These are phyloP conservation scores for Syzygium oleosum DNA, from an alignment of 345 rosid genomes.

Conservation along the genomic window DNA sequence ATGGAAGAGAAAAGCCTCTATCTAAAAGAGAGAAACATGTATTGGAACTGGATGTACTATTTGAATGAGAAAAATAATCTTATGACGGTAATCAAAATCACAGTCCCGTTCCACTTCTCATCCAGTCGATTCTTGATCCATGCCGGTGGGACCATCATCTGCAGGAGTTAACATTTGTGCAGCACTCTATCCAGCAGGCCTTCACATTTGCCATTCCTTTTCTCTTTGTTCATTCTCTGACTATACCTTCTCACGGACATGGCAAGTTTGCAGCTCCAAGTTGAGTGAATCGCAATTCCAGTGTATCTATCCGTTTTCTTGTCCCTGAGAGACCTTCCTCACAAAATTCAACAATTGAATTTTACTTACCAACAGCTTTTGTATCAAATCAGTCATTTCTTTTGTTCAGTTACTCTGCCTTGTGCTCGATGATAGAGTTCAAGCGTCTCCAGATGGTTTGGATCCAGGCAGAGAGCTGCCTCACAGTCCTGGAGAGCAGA, in stretches of 20 bases:
- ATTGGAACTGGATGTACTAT: neutral
- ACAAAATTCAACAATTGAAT: neutral
- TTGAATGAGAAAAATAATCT: neutral
- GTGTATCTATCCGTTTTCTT: neutral
- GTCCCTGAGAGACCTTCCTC: neutral
- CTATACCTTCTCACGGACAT: neutral
- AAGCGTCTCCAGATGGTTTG: slow-evolving; percentile 60
- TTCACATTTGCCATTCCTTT: neutral
- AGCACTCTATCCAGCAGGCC: neutral
- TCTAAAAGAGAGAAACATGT: neutral
- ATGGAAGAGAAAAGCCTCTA: neutral
- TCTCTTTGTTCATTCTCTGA: neutral
- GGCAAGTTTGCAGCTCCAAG: neutral
- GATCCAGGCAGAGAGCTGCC: slow-evolving; percentile 93
- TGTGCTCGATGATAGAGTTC: slow-evolving; percentile 62
- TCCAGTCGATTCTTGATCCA: neutral
- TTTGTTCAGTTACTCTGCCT: slow-evolving; percentile 27
- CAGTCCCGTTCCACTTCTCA: neutral
- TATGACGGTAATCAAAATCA: neutral
- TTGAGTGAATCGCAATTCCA: neutral
- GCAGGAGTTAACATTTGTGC: neutral
- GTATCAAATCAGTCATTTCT: slow-evolving; percentile 10
- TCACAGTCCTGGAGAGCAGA: slow-evolving; percentile 68
- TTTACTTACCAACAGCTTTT: neutral
- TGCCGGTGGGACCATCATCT: neutral